phyloP scores from a whole-genome alignment of 371 early-diverging fungal species.

The Rhizopus microsporus region DNA sequence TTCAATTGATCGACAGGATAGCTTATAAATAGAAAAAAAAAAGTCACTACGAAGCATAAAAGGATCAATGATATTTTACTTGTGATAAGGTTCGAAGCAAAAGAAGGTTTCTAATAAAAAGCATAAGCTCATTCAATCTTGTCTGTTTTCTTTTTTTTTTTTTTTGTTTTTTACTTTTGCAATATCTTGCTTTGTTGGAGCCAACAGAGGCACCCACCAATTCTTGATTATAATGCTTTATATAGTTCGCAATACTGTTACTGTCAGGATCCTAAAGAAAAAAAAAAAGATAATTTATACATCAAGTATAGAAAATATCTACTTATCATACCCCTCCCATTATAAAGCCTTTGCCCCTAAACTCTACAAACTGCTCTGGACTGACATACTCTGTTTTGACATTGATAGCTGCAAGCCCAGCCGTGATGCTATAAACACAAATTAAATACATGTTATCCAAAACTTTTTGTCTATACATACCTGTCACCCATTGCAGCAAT shows the following conservation, averaged over 20 bases:
- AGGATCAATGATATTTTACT: constrained; percentile 13
- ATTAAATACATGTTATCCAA: background rate
- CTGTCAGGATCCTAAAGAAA: constrained; percentile 30
- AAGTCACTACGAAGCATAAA: background rate
- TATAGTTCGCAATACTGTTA: constrained; percentile 27
- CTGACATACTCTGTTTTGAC: constrained; percentile 20
- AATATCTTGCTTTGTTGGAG: constrained; percentile 20
- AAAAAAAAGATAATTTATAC: background rate
- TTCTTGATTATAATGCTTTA: constrained; percentile 26
- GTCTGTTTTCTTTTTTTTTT: background rate
- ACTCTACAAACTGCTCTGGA: constrained; percentile 25
- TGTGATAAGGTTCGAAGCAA: constrained; percentile 23
- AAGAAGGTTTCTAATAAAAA: constrained; percentile 29
- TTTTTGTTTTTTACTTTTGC: constrained; percentile 20
- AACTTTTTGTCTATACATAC: constrained; percentile 10
- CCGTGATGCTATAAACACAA: constrained; percentile 25
- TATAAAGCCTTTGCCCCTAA: constrained; percentile 31
- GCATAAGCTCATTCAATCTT: no score
- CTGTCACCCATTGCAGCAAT: constrained; percentile 38
- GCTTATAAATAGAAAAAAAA: background rate
- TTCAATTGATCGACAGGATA: constrained; percentile 35
- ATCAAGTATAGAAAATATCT: background rate
- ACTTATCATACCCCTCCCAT: constrained; percentile 35
- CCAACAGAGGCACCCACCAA: constrained; percentile 33
- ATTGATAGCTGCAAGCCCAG: constrained; percentile 34